These are phyloP conservation scores for Sesbania bispinosa DNA, from an alignment of 306 rosid genomes.

Conservation along the genomic window DNA sequence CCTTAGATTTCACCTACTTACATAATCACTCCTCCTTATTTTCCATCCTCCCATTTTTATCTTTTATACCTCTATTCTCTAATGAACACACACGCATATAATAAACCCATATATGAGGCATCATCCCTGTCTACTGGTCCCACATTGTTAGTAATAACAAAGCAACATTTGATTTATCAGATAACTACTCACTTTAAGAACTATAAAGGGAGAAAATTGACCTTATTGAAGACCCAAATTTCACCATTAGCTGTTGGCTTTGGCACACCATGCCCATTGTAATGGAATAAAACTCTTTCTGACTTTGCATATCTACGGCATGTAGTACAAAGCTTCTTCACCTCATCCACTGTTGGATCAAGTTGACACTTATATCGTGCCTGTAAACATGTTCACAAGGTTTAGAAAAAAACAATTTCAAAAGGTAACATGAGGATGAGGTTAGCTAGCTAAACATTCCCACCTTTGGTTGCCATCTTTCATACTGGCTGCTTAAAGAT, in stretches of 20 bases:
- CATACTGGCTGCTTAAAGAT: conserved; percentile 80
- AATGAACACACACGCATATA: neutral
- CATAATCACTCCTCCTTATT: neutral
- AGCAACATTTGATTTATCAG: neutral
- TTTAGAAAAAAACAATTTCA: conserved; percentile 25
- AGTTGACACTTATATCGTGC: conserved; percentile 90
- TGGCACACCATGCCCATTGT: conserved; percentile 99
- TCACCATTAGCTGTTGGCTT: conserved; percentile 96
- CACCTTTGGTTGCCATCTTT: conserved; percentile 99
- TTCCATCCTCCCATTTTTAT: conserved; percentile 10
- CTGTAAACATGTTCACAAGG: conserved; percentile 46
- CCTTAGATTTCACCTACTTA: neutral
- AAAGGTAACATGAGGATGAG: conserved; percentile 16
- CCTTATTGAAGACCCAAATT: conserved; percentile 99
- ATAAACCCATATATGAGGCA: neutral
- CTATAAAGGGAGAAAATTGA: conserved; percentile 24
- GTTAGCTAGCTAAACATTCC: conserved; percentile 16
- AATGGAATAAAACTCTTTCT: conserved; percentile 95
- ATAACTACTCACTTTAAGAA: neutral
- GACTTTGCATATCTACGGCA: conserved; percentile 84
- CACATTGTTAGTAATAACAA: neutral
- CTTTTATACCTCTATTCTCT: neutral
- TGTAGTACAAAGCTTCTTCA: conserved; percentile 92
- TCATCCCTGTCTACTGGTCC: neutral
- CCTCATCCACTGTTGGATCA: conserved; percentile 97